Evolutionary conservation across 1,284 basidiomycete genomes (phyloP).

Genomic region (Puccinia novopanici): DNA sequence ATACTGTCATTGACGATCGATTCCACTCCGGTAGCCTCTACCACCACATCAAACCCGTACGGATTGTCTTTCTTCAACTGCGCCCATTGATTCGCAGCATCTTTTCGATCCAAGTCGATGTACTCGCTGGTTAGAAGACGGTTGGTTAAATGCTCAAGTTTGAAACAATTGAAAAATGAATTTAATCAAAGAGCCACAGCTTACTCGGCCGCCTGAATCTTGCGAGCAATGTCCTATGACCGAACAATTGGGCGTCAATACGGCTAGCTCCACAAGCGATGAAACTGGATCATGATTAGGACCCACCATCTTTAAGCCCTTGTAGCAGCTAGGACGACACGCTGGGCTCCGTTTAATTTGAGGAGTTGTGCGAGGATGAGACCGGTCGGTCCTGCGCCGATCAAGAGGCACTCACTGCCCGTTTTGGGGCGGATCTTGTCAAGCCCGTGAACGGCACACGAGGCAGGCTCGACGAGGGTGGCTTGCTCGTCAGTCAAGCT

Average conservation of each 20-base stretch:
- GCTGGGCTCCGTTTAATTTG: slow-evolving; percentile 76
- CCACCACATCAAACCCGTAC: slow-evolving; percentile 83
- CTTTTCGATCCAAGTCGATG: slow-evolving; percentile 74
- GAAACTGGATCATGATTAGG: neutral
- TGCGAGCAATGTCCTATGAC: slow-evolving; percentile 68
- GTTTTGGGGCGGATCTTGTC: slow-evolving; percentile 77
- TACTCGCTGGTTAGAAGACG: slow-evolving; percentile 68
- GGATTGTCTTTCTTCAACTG: slow-evolving; percentile 75
- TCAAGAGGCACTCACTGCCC: slow-evolving; percentile 74
- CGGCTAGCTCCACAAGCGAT: neutral
- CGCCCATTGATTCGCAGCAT: slow-evolving; percentile 76
- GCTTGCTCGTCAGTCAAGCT: slow-evolving; percentile 84
- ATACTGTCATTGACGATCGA: slow-evolving; percentile 76
- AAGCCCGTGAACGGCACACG: slow-evolving; percentile 82
- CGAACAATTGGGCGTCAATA: neutral
- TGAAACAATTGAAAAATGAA: neutral
- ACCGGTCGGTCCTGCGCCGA: slow-evolving; percentile 74
- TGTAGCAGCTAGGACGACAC: slow-evolving; percentile 76
- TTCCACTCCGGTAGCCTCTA: slow-evolving; percentile 81
- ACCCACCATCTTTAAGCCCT: slow-evolving; percentile 73
- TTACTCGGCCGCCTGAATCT: slow-evolving; percentile 61
- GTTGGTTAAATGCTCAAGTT: neutral
- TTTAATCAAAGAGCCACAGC: neutral
- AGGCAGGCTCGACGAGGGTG: slow-evolving; percentile 75
- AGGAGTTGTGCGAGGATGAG: slow-evolving; percentile 81